These are phyloP conservation scores for Boletus rufocinnamomeus DNA, from an alignment of 768 basidiomycete genomes.

Conservation along the genomic window DNA sequence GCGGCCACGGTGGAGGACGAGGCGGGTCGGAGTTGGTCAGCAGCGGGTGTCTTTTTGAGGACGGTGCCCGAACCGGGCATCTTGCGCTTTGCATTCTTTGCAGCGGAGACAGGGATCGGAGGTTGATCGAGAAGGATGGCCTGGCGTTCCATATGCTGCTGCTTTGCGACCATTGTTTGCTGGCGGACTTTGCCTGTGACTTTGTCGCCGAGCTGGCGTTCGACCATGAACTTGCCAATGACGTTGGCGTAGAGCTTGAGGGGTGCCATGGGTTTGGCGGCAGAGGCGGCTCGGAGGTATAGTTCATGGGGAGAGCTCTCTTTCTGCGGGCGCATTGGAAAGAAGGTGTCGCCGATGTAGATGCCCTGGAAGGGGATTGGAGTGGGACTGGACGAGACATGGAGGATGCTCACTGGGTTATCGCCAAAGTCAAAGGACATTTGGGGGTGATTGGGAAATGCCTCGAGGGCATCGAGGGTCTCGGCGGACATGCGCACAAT, in stretches of 20 bases:
- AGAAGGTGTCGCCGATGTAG: slow-evolving; percentile 64
- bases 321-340: slow-evolving; percentile 52
- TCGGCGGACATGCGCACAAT: slow-evolving; percentile 74
- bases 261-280: slow-evolving; percentile 59
- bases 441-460: slow-evolving; percentile 43
- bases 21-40: slow-evolving; percentile 33
- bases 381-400: not conserved
- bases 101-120: slow-evolving; percentile 27
- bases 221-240: slow-evolving; percentile 69
- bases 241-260: slow-evolving; percentile 76
- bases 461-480: slow-evolving; percentile 66
- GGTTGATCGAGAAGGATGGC: slow-evolving; percentile 45
- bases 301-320: slow-evolving; percentile 69
- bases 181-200: slow-evolving; percentile 47
- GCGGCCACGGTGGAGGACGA: slow-evolving; percentile 31
- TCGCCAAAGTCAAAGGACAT: slow-evolving; percentile 66
- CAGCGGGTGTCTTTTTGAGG: slow-evolving; percentile 29
- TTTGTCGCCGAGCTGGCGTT: slow-evolving; percentile 54
- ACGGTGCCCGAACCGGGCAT: slow-evolving; percentile 31
- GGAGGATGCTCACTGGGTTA: slow-evolving; percentile 49
- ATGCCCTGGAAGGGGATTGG: slow-evolving; percentile 49
- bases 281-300: slow-evolving; percentile 63
- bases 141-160: slow-evolving; percentile 51
- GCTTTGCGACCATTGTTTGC: slow-evolving; percentile 48
- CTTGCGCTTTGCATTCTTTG: slow-evolving; percentile 49